Evolutionary conservation across 768 basidiomycete genomes (phyloP), one percentile per base, ranked within the genome.

Genomic region (Naganishia vaughanmartiniae): DNA sequence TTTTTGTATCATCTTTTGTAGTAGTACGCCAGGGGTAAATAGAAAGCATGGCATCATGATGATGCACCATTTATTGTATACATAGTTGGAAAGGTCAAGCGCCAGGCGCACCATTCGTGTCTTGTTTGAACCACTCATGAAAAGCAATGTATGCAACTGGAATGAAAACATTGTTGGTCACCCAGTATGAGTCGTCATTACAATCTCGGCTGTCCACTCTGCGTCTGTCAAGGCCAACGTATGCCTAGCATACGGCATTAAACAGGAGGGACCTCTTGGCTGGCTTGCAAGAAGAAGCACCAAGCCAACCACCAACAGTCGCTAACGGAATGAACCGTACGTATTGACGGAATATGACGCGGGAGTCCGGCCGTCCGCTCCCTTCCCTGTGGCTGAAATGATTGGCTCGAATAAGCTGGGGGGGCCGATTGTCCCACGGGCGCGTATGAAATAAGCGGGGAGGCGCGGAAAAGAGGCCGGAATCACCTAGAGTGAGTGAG

Each of bases 1-100:
- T 58, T 11, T 9, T 60, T 63, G 60, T 63, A 63, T 63, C 42
- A 63, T 39, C 42, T 30, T n/a, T 19, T 63, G 60, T 63, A 63
- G 39, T 45, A 63, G 39, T 45, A 63, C 24, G 5, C n/a, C 7
- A 28, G 36, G 11, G 24, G 12, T 12, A 12, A 36, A 42, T 58
- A 36, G 33, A n/a, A 14, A n/a, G n/a, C 57, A 39, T 24, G n/a
- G 31, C 57, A 51, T 51, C 48, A 51, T 51, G 48, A 7, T 51
- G 48, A n/a, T 51, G 48, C 48, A 24, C 48, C 4, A n/a, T 24
- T 11, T 24, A 51, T 51, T 51, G n/a, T 51, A 51, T 14, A n/a
- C 5, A 46, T 51, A 51, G 48, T 51, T 51, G 2, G 24, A 26
- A 21, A 51, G 48, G 48, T 21, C 39, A 15, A n/a, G n/a, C n/a